These are phyloP conservation scores for Pichia heedii DNA, from an alignment of 805 yeast species.

Conservation along the genomic window DNA sequence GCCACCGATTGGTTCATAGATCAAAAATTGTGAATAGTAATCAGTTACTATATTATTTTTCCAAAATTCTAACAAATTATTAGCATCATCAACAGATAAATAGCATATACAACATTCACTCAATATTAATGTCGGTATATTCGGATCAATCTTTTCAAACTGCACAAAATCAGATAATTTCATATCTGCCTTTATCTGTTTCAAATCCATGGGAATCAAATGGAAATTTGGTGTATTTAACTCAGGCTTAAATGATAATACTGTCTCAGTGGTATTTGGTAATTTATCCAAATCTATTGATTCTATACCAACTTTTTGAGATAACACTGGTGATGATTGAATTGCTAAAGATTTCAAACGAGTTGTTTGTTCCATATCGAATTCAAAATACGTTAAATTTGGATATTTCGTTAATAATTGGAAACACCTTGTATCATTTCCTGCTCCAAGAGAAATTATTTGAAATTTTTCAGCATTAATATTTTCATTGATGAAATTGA, in stretches of 20 bases:
- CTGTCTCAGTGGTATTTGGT: constrained; percentile 14
- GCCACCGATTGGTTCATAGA: constrained; percentile 66
- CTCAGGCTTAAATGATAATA: background rate
- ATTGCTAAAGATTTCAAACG: constrained; percentile 45
- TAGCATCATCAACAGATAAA: constrained; percentile 42
- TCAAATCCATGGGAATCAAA: constrained; percentile 46
- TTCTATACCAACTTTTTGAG: background rate
- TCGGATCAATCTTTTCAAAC: constrained; percentile 13
- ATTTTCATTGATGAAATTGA: constrained; percentile 30
- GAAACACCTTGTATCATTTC: constrained; percentile 68
- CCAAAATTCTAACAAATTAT: constrained; percentile 37
- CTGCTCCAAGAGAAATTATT: constrained; percentile 69
- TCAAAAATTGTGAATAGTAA: constrained; percentile 23
- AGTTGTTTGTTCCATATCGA: constrained; percentile 53
- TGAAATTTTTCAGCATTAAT: constrained; percentile 29
- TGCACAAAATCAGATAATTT: background rate
- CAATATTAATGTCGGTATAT: constrained; percentile 49
- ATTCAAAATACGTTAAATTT: constrained; percentile 41
- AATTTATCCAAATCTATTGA: background rate
- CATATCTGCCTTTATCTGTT: constrained; percentile 22
- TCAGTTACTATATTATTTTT: constrained; percentile 17
- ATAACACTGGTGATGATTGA: constrained; percentile 17
- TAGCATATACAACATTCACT: constrained; percentile 78
- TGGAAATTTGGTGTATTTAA: constrained; percentile 31
- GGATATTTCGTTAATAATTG: constrained; percentile 30